Evolutionary conservation across 2,329 filamentous ascomycete species (phyloP).

Genomic region (Sarocladium oryzae): DNA sequence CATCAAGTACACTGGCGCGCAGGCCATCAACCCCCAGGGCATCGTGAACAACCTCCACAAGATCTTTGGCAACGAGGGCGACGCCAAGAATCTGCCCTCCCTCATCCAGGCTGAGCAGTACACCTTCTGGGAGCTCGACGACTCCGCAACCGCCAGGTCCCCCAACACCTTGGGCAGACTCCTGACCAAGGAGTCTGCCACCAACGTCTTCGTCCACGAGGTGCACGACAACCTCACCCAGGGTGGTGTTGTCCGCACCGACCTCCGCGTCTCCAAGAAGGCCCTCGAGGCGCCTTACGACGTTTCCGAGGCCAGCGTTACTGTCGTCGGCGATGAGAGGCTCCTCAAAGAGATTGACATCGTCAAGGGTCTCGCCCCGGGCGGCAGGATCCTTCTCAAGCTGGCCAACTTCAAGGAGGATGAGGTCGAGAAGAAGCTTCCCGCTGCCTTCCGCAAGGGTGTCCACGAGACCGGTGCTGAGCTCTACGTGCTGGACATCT

Average conservation of each 20-base stretch:
- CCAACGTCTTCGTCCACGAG: constrained; percentile 55
- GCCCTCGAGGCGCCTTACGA: constrained; percentile 80
- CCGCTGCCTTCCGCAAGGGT: constrained; percentile 61
- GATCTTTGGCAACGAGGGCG: constrained; percentile 48
- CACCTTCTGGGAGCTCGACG: constrained; percentile 87
- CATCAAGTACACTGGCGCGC: constrained; percentile 77
- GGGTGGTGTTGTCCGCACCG: constrained; percentile 77
- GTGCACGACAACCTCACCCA: constrained; percentile 58
- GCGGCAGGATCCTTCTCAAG: constrained; percentile 68
- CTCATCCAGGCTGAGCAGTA: constrained; percentile 68
- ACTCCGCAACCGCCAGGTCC: constrained; percentile 59
- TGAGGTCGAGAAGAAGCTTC: constrained; percentile 81
- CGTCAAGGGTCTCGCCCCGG: constrained; percentile 60
- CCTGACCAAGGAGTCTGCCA: constrained; percentile 66
- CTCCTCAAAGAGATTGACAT: constrained; percentile 74
- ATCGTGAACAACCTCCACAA: constrained; percentile 45
- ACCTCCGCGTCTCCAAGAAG: constrained; percentile 77
- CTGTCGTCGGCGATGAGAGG: constrained; percentile 71
- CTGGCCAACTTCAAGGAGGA: constrained; percentile 78
- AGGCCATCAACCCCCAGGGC: constrained; percentile 48
- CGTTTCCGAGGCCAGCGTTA: constrained; percentile 70
- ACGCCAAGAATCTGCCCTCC: constrained; percentile 32
- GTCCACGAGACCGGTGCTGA: constrained; percentile 64
- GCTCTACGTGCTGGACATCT: constrained; percentile 70
- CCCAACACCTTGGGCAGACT: constrained; percentile 53